Evolutionary conservation across 106 monocot genomes (phyloP).

Genomic region (Apostasia shenzhenica): DNA sequence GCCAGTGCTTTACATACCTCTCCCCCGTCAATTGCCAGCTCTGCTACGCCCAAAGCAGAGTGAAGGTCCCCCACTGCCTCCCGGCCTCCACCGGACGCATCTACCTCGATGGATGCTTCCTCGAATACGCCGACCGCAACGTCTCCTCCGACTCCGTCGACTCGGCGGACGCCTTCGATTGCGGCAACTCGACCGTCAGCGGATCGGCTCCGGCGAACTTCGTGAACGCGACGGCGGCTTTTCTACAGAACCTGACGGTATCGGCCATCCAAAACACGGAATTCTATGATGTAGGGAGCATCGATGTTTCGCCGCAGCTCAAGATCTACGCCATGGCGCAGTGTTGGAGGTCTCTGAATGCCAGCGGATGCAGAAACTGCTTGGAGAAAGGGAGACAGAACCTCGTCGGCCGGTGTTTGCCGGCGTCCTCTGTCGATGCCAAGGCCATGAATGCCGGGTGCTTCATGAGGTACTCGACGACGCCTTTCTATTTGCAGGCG

Average conservation of each 20-base stretch:
- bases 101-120: constrained; percentile 34
- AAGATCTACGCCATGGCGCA: constrained; percentile 45
- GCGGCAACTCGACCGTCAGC: constrained; percentile 8
- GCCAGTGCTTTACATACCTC: constrained; percentile 39
- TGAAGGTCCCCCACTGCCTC: constrained; percentile 27
- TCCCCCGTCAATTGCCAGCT: constrained; percentile 24
- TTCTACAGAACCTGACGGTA: constrained; percentile 36
- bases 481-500: constrained; percentile 31
- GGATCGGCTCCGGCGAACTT: constrained; percentile 3
- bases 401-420: constrained; percentile 21
- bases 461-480: constrained; percentile 51
- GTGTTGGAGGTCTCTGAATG: constrained; percentile 48
- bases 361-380: constrained; percentile 31
- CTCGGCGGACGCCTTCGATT: constrained; percentile 11
- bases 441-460: constrained; percentile 51
- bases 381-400: constrained; percentile 20
- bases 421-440: constrained; percentile 26
- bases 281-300: constrained; percentile 20
- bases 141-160: constrained; percentile 23
- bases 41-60: constrained; percentile 29
- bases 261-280: constrained; percentile 3
- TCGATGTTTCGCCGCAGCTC: not conserved
- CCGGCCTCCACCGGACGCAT: constrained; percentile 17
- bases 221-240: not conserved
- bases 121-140: constrained; percentile 21